Evolutionary conservation across 2,329 filamentous ascomycete genomes (phyloP).

Genomic region (Magnaporthiopsis rhizophila): DNA sequence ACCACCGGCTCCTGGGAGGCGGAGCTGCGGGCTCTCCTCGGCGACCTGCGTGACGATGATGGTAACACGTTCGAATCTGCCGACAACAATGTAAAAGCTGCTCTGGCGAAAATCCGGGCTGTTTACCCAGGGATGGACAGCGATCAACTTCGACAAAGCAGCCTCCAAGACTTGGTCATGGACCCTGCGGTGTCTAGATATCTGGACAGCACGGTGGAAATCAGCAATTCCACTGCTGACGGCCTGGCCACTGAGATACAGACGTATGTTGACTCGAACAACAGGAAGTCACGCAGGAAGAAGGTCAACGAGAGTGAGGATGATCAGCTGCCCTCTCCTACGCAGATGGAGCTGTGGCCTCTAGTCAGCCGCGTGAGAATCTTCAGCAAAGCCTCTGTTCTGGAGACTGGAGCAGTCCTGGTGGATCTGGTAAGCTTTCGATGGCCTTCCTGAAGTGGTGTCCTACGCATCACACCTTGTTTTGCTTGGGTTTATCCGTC

Average conservation of each 20-base stretch:
- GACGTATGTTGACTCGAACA: background rate
- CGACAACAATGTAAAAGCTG: conserved; percentile 29
- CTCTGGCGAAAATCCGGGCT: conserved; percentile 41
- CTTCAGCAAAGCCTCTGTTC: background rate
- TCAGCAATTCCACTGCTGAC: conserved; percentile 27
- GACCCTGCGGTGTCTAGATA: conserved; percentile 24
- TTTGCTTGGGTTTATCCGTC: background rate
- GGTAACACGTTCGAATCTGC: conserved; percentile 28
- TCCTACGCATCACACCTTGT: no score
- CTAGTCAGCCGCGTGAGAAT: background rate
- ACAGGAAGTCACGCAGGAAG: background rate
- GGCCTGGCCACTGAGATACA: conserved; percentile 36
- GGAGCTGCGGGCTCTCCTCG: conserved; percentile 40
- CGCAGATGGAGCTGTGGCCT: background rate
- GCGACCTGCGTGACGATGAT: conserved; percentile 35
- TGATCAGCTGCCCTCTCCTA: background rate
- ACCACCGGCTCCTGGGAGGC: conserved; percentile 39
- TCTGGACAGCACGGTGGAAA: no score
- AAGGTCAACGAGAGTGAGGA: background rate
- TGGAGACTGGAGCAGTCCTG: background rate
- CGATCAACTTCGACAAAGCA: conserved; percentile 28
- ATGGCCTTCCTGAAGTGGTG: no score
- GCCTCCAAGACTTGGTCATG: conserved; percentile 31
- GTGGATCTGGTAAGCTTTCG: background rate
- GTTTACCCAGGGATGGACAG: conserved; percentile 35